phyloP scores from a whole-genome alignment of 768 basidiomycete genomes.

The Suillus sp. region DNA sequence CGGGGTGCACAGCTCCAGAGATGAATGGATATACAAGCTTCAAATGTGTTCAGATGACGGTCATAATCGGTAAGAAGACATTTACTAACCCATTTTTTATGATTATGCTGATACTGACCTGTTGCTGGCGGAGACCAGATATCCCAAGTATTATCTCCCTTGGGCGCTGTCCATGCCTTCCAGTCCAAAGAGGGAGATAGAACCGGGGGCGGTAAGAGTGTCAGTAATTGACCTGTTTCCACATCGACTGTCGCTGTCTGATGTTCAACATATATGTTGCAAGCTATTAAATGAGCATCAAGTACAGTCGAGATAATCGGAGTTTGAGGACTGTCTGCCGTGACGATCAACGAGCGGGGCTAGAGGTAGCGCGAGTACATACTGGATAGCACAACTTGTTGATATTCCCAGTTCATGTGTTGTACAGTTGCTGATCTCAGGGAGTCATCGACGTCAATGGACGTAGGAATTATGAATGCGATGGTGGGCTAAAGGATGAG shows the following conservation, averaged over 20 bases:
- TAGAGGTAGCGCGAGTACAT: constrained; percentile 2
- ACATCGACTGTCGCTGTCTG: constrained; percentile 10
- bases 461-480: constrained; percentile 17
- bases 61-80: not conserved
- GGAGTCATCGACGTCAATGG: constrained; percentile 10
- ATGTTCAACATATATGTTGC: constrained; percentile 9
- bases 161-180: not conserved
- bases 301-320: constrained; percentile 4
- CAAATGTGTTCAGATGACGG: not conserved
- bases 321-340: not conserved
- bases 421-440: not conserved
- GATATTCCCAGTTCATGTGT: constrained; percentile 8
- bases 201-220: not conserved
- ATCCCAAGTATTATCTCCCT: constrained; percentile 5
- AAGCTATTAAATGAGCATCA: constrained; percentile 14
- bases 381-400: not conserved
- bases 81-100: constrained; percentile 5
- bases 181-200: not conserved
- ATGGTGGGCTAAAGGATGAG: constrained; percentile 2
- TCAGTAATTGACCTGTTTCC: not conserved
- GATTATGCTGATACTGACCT: not conserved
- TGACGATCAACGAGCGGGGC: not conserved
- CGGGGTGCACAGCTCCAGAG: not conserved
- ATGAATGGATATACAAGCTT: not conserved
- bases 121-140: constrained; percentile 9